Evolutionary conservation across 225 moss, liverwort and hornwort genomes (phyloP).

Genomic region (Climacium dendroides): DNA sequence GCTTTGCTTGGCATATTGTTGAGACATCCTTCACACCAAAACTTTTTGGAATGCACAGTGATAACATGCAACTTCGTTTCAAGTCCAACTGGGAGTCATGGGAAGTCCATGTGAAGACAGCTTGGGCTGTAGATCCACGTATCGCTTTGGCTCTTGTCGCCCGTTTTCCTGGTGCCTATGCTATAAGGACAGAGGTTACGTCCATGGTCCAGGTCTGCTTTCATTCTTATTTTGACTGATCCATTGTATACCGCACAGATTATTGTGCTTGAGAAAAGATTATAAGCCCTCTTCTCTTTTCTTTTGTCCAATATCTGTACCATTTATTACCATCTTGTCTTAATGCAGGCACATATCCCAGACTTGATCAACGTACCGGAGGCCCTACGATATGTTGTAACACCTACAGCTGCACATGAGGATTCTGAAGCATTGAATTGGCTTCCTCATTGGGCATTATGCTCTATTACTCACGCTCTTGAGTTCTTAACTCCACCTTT

Average conservation of each 20-base stretch:
- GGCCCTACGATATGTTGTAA: slow-evolving; percentile 66
- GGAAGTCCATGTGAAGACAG: slow-evolving; percentile 58
- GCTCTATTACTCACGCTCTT: slow-evolving; percentile 73
- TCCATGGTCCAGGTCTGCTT: slow-evolving; percentile 61
- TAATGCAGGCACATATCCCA: slow-evolving; percentile 42
- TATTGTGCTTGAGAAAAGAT: not conserved
- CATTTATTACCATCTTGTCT: not conserved
- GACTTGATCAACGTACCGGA: slow-evolving; percentile 58
- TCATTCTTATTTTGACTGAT: not conserved
- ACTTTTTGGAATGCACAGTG: slow-evolving; percentile 8
- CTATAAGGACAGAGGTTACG: slow-evolving; percentile 48
- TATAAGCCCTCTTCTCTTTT: not conserved
- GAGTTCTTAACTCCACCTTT: slow-evolving; percentile 76
- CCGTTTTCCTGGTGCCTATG: slow-evolving; percentile 55
- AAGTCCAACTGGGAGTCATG: slow-evolving; percentile 49
- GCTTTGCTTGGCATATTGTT: not conserved
- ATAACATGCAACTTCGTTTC: slow-evolving; percentile 32
- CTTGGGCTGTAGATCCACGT: slow-evolving; percentile 72
- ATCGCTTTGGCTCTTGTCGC: slow-evolving; percentile 65
- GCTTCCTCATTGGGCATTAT: slow-evolving; percentile 78
- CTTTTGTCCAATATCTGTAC: not conserved
- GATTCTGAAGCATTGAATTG: slow-evolving; percentile 58
- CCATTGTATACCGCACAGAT: not conserved
- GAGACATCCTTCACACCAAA: not conserved
- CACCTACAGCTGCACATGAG: slow-evolving; percentile 59